Evolutionary conservation across 495 filamentous ascomycete genomes (phyloP).

Genomic region (Penicillium maclennaniae): DNA sequence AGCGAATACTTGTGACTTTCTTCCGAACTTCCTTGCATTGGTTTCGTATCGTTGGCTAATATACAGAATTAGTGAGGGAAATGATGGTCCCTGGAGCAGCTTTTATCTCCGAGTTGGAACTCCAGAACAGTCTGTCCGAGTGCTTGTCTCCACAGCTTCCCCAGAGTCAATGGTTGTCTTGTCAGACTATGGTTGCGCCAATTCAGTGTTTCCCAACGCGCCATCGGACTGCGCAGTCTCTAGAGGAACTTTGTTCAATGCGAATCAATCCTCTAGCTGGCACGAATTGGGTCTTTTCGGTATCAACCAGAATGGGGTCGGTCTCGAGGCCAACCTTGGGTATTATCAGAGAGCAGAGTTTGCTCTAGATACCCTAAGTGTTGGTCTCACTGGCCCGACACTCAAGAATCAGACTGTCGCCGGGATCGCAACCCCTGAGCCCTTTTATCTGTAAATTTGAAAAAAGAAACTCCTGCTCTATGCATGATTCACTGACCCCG

Average conservation of each 20-base stretch:
- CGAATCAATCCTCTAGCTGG: constrained; percentile 19
- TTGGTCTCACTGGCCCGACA: constrained; percentile 9
- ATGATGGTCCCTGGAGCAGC: constrained; percentile 25
- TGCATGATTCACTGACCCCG: neutral
- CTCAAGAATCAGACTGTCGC: constrained; percentile 20
- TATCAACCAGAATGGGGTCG: constrained; percentile 15
- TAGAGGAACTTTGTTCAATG: constrained; percentile 15
- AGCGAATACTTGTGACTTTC: constrained; percentile 19
- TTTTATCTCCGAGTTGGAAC: constrained; percentile 16
- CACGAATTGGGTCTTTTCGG: constrained; percentile 11
- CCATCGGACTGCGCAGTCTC: constrained; percentile 19
- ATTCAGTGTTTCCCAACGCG: constrained; percentile 11
- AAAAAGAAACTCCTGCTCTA: neutral
- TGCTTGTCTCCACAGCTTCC: constrained; percentile 20
- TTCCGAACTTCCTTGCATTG: neutral
- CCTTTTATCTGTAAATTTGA: constrained; percentile 19
- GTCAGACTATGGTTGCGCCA: constrained; percentile 19
- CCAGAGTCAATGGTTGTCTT: constrained; percentile 22
- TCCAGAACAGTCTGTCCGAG: constrained; percentile 16
- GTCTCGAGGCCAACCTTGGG: constrained; percentile 20
- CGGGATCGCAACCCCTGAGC: constrained; percentile 16
- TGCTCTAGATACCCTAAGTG: constrained; percentile 10
- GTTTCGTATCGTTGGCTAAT: neutral
- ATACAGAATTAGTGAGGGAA: constrained; percentile 9
- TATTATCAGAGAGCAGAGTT: constrained; percentile 16